phyloP scores from a whole-genome alignment of 441 rosid genomes.

The Hura crepitans region DNA sequence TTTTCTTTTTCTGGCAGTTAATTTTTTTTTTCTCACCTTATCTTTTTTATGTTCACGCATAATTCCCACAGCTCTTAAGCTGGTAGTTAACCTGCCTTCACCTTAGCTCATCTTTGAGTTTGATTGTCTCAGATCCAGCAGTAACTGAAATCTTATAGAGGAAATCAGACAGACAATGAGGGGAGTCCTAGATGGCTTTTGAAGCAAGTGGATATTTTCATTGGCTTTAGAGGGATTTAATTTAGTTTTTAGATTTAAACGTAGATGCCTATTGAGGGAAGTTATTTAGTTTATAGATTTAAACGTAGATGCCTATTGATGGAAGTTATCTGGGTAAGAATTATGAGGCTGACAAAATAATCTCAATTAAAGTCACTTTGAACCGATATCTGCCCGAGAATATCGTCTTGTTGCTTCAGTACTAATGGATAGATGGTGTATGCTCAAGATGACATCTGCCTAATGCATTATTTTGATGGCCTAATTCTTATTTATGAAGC shows the following conservation, averaged over 20 bases:
- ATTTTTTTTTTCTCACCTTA: background rate
- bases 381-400: background rate
- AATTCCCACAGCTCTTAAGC: background rate
- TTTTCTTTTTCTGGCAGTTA: background rate
- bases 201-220: background rate
- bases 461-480: background rate
- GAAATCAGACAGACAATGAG: too few relatives aligned
- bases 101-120: background rate
- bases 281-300: background rate
- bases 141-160: background rate
- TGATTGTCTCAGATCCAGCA: background rate
- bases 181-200: background rate
- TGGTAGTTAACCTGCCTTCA: background rate
- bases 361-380: background rate
- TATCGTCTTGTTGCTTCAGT: background rate
- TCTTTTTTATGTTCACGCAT: background rate
- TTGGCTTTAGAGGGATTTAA: background rate
- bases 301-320: background rate
- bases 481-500: conserved; percentile 4
- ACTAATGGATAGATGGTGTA: background rate
- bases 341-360: background rate
- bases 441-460: background rate
- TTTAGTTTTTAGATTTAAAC: background rate
- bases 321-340: background rate
- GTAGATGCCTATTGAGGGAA: background rate